Evolutionary conservation across 2,329 filamentous ascomycete species (phyloP), one percentile per base, ranked within the genome.

Genomic region (Venturia asperata): DNA sequence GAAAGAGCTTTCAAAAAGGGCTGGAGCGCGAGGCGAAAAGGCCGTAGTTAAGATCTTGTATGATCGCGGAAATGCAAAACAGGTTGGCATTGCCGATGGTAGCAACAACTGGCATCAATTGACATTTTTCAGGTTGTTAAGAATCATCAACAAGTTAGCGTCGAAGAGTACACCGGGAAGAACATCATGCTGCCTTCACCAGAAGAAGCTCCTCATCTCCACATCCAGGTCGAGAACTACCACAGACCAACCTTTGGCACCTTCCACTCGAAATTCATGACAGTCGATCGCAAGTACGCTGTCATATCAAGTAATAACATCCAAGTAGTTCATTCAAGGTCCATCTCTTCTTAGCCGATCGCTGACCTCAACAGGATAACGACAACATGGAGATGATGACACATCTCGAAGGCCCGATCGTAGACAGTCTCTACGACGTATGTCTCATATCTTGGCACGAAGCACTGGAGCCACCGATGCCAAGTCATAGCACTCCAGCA

Each of bases 311-410:
- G 88, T 76, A 91, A 91, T 73, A 93, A 92, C 70, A 88, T 92
- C 62, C 81, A 83, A 69, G 75, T 70, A 66, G 21, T 45, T 17
- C 5, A 43, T 30, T 62, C 41, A 27, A 15, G 15, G 10, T 42
- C 30, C 27, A 43, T 34, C 19, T 65, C 45, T 27, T 34, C 13
- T 7, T 27, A 3, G 5, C 9, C 37, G 5, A 10, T 7, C 13
- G 30, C 30, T 58, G 52, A 58, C 30, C 52, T 37, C 13, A n/a
- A 4, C 39, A 64, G 60, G 86, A 91, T 68, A 92, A 91, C 64
- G 87, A 90, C 69, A 93, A 93, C 68, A 67, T 92, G 65, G 90
- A 93, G 74, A 92, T 93, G 89, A 86, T 91, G 83, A 80, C 84
- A 2, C 88, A 90, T 65, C 72, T 91, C 0, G 88, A 92, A 75